These are phyloP conservation scores for Teunomyces aglyptinius DNA, from an alignment of 805 yeast genomes.

Conservation along the genomic window DNA sequence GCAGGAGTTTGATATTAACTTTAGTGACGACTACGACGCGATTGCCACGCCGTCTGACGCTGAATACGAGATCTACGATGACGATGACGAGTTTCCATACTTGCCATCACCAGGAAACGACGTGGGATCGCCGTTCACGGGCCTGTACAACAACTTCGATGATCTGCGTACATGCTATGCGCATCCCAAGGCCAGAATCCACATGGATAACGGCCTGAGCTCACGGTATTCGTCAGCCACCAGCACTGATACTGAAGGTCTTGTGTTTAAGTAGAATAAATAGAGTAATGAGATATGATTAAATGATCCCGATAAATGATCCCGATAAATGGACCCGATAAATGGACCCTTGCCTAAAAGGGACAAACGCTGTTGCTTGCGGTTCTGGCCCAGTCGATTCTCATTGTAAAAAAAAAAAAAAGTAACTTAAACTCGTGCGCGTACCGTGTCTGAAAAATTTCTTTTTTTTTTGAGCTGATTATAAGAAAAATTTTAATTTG, in stretches of 20 bases:
- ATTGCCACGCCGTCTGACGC: slow-evolving; percentile 16
- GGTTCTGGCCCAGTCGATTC: not conserved
- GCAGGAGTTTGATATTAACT: slow-evolving; percentile 36
- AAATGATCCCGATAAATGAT: too few species aligned
- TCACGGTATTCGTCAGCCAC: slow-evolving; percentile 20
- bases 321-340: too few species aligned
- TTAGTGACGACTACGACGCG: slow-evolving; percentile 21
- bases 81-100: slow-evolving; percentile 26
- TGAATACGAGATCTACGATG: slow-evolving; percentile 8
- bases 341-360: not conserved
- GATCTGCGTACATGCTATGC: slow-evolving; percentile 39
- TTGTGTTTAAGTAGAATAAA: slow-evolving; percentile 7
- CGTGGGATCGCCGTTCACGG: not conserved
- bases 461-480: slow-evolving; percentile 4
- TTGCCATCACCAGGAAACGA: slow-evolving; percentile 30
- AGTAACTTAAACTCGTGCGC: slow-evolving; percentile 1
- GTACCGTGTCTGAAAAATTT: slow-evolving; percentile 8
- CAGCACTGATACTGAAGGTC: not conserved
- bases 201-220: slow-evolving; percentile 24
- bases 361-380: not conserved
- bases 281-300: slow-evolving; percentile 1
- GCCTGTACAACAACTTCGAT: slow-evolving; percentile 31
- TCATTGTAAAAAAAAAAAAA: too few species aligned
- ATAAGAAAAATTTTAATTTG: slow-evolving; percentile 4
- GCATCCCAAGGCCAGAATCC: slow-evolving; percentile 42